A percentile compares a stretch with the other conserved stretches of the same genome.
These are phyloP conservation scores for Nitzschia sp. DNA, from an alignment of 108 stramenopile genomes.

Conservation along the genomic window DNA sequence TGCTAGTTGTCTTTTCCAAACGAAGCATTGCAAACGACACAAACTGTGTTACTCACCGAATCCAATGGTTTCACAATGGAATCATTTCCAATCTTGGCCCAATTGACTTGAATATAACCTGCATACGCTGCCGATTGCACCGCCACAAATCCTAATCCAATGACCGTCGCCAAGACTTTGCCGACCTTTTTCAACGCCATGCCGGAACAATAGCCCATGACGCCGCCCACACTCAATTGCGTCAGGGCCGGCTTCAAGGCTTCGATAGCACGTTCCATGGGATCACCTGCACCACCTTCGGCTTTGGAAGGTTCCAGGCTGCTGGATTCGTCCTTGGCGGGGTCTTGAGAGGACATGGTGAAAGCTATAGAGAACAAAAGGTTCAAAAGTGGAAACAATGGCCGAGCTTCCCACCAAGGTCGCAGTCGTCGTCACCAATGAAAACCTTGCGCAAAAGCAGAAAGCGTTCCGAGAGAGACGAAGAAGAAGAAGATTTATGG, in stretches of 20 bases:
- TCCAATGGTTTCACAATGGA: slow-evolving; percentile 29
- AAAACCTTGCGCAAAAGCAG: no score
- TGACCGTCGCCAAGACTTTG: slow-evolving; percentile 54
- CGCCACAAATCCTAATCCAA: slow-evolving; percentile 69
- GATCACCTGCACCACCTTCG: slow-evolving; percentile 46
- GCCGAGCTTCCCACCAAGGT: no score
- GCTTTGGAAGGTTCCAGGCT: no score
- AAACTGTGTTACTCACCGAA: slow-evolving; percentile 22
- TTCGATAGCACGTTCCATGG: slow-evolving; percentile 39
- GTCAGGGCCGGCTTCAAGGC: slow-evolving; percentile 45
- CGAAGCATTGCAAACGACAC: background rate
- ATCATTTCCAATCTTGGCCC: slow-evolving; percentile 51
- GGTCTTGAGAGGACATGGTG: no score
- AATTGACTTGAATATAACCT: slow-evolving; percentile 77
- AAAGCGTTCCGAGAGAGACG: no score
- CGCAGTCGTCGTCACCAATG: no score
- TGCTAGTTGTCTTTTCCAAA: no score
- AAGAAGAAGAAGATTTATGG: no score
- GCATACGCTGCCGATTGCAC: slow-evolving; percentile 62
- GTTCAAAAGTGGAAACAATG: no score
- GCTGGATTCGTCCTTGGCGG: no score
- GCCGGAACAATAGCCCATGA: slow-evolving; percentile 73
- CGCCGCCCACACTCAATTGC: slow-evolving; percentile 69
- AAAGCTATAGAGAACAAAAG: no score
- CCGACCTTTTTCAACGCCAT: slow-evolving; percentile 76